Percentiles rank a stretch among this genome's conserved stretches.
These are phyloP conservation scores for Mycogone perniciosa DNA, from an alignment of 2,329 filamentous ascomycete species.

Conservation along the genomic window DNA sequence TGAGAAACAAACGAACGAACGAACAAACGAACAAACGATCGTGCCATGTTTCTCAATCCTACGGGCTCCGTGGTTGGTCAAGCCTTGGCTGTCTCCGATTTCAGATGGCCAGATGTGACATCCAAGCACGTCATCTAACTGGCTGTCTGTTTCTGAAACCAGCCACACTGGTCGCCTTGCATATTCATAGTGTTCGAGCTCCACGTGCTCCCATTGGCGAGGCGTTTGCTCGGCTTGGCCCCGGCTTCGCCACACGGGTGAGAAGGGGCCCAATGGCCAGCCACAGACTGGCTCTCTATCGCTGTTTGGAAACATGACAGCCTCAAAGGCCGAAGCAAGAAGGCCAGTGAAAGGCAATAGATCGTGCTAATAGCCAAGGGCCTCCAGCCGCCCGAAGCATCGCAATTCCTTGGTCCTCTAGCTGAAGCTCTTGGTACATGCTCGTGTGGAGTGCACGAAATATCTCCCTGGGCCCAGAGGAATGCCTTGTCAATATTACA, in stretches of 20 bases:
- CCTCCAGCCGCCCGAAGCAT: too few relatives aligned
- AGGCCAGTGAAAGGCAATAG: conserved; percentile 4
- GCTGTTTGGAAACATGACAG: neutral
- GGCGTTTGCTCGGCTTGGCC: neutral
- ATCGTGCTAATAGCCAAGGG: neutral
- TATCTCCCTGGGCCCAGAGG: too few relatives aligned
- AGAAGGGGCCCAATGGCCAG: neutral
- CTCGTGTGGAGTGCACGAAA: too few relatives aligned
- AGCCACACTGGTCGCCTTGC: conserved; percentile 9
- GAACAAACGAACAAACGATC: conserved; percentile 2
- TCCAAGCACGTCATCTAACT: conserved; percentile 8
- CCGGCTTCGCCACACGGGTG: conserved; percentile 1
- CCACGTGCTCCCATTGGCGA: too few relatives aligned
- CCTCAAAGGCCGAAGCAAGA: neutral
- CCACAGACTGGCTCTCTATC: conserved; percentile 8
- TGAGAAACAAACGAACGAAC: neutral
- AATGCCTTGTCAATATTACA: too few relatives aligned
- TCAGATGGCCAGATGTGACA: conserved; percentile 5
- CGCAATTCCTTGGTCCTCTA: too few relatives aligned
- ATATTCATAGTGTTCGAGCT: neutral
- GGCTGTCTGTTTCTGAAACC: conserved; percentile 11
- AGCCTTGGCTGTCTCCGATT: neutral
- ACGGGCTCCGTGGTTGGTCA: conserved; percentile 10
- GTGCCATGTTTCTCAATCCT: conserved; percentile 4
- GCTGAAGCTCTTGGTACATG: neutral